Percentiles rank a stretch among this genome's conserved stretches.
These are phyloP conservation scores for Tilletia caries DNA, from an alignment of 1,284 basidiomycete genomes.

Conservation along the genomic window DNA sequence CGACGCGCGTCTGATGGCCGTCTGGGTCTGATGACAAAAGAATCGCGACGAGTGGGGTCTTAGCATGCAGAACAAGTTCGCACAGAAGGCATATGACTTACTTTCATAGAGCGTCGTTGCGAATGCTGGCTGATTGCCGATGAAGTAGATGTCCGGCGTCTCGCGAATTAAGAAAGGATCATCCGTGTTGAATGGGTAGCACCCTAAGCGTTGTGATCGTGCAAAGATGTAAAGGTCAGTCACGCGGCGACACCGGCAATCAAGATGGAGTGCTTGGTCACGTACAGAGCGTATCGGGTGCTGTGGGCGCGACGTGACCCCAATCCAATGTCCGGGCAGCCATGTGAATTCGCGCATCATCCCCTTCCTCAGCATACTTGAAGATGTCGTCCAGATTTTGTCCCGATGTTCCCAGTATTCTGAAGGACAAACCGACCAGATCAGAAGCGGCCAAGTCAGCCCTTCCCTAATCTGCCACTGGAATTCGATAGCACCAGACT, in stretches of 20 bases:
- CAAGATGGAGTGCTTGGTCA: slow-evolving; percentile 16
- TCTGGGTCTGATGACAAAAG: slow-evolving; percentile 27
- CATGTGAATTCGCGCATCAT: slow-evolving; percentile 62
- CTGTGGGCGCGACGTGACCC: slow-evolving; percentile 94
- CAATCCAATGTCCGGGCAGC: slow-evolving; percentile 78
- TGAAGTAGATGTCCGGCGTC: slow-evolving; percentile 82
- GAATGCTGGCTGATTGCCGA: slow-evolving; percentile 76
- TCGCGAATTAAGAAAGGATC: slow-evolving; percentile 86
- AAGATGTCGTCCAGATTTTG: slow-evolving; percentile 92
- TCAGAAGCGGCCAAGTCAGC: no score
- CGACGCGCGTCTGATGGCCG: slow-evolving; percentile 61
- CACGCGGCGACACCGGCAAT: no score
- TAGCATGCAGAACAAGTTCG: no score
- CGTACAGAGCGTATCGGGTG: slow-evolving; percentile 86
- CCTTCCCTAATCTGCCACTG: no score
- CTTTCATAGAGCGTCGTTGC: slow-evolving; percentile 60
- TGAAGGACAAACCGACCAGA: neutral
- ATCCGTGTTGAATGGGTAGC: slow-evolving; percentile 81
- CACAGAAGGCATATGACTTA: slow-evolving; percentile 43
- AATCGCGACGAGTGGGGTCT: no score
- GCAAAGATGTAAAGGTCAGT: neutral
- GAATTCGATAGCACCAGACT: no score
- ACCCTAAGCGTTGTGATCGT: slow-evolving; percentile 60
- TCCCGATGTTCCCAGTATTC: slow-evolving; percentile 78
- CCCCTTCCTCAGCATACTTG: slow-evolving; percentile 67